Conservation (phyloP, 176 grass and related monocot genomes). For the Aegilops longissima region DNA sequence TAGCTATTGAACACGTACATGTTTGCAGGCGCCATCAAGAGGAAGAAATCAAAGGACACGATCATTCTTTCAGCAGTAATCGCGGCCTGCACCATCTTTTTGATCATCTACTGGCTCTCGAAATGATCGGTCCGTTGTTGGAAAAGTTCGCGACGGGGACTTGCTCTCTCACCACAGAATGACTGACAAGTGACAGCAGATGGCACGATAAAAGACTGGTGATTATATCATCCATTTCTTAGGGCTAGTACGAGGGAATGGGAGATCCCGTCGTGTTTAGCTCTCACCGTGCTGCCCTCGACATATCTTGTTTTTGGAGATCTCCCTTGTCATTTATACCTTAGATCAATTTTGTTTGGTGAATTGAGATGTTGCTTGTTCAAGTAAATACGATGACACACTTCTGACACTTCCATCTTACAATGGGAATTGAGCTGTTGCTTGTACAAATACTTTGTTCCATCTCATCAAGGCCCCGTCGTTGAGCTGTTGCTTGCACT, state of each 20-base stretch:
- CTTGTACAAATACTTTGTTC: background rate
- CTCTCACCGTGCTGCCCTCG: slow-evolving; percentile 5
- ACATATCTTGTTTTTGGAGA: slow-evolving; percentile 27
- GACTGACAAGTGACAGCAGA: background rate
- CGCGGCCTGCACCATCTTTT: slow-evolving; percentile 83
- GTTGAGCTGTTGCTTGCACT: too few species aligned
- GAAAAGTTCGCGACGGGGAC: background rate
- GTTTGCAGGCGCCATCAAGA: slow-evolving; percentile 80
- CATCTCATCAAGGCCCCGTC: background rate
- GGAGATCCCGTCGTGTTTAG: background rate
- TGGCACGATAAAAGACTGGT: background rate
- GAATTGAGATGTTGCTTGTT: background rate
- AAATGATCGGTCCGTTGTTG: slow-evolving; percentile 45
- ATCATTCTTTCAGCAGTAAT: slow-evolving; percentile 93
- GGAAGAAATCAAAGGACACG: slow-evolving; percentile 95
- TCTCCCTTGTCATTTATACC: background rate
- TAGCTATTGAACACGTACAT: background rate
- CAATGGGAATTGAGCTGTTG: background rate
- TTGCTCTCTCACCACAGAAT: background rate
- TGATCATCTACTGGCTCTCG: slow-evolving; percentile 95
- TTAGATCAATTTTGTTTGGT: slow-evolving; percentile 24
- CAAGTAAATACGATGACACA: slow-evolving; percentile 34
- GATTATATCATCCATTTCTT: background rate
- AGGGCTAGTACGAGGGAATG: background rate
- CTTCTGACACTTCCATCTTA: background rate